Base-by-base conservation (phyloP, 179 eudicot genomes). In the Gypsophila paniculata region DNA sequence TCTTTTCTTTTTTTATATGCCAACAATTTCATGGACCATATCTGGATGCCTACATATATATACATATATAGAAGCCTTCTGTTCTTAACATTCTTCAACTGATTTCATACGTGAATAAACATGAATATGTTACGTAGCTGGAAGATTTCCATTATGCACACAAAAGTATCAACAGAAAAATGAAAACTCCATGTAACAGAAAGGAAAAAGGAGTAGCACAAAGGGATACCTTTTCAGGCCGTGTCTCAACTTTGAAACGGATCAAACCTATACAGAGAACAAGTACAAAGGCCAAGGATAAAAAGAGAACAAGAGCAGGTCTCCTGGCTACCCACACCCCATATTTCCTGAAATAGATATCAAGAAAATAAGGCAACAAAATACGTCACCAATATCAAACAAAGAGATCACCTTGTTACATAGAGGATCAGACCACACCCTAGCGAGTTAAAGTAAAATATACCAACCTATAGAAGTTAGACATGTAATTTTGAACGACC, bases 301-400 rank as follows among this genome's bases (percentile, higher is more conserved):
- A 84, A 71, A 88, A 84, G 69, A 95, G 83, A 69, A 93, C 96
- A 76, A 93, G 87, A 57, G 83, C 42, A 23, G 98, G 95, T 75
- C 84, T 87, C 79, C 91, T 86, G 74, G 99, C 96, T 71, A 89
- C 99, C 95, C 93, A 82, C 59, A 86, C 86, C 65, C 98, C 99
- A 77, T 95, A 95, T 81, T 81, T 87, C 96, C 99, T 95, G 88
- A 76, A 76, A 68, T 29, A 68, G 23, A 78, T 4, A 38, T 62
- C 13, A 60, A 71, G 38, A 6, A 69, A 36, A 12, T 19, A 51
- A 53, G 21, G 18, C 61, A 60, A 52, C 14, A 61, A 26, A 26
- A 39, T 61, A 51, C 51, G 61, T 67, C 49, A 67, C 44, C 36
- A 58, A 58, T 48, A 62, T 42, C 21, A 51, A 26, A 32, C 4